Evolutionary conservation across 164 flowering plant species (phyloP), one percentile per base, ranked within the genome.

Genomic region (Echeveria elegans): DNA sequence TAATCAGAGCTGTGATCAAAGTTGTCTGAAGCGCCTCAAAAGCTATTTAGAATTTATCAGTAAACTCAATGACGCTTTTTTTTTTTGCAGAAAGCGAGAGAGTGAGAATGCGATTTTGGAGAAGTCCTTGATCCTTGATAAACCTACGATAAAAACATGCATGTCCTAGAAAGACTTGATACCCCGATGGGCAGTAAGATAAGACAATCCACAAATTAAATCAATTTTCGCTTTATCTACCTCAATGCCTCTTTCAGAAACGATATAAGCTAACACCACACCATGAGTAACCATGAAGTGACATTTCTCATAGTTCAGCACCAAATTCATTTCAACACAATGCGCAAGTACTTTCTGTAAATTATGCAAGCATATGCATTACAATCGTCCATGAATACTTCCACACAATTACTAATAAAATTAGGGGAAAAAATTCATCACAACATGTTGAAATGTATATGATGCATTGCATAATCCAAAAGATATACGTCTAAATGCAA

Each of bases 181-280:
- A 24, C 21, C 62, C 4, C 31, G 12, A 5, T 14, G 12, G 15
- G 8, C 31, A 23, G 62, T 29, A 10, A 28, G 62, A 14, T 58
- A 16, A 21, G 62, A 7, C 21, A 58, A 21, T 19, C 24, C 4
- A 58, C 14, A 21, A n/a, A 58, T 58, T 19, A 58, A 2, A 58
- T 58, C 62, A 58, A 58, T 58, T 21, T 58, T 58, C 2, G 28
- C 62, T 21, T 58, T 58, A 58, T 29, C 62, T 5, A 58, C 62
- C 21, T 16, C 21, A 5, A 58, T 16, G 6, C 62, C 62, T 10
- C 14, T 15, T 9, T 24, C 6, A 7, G 24, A 58, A 5, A 23
- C 28, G 4, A 58, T 14, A 21, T 58, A 28, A 26, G 12, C 62
- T 16, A 58, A 21, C 19, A 58, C 62, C 5, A 58, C 15, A 6